Conservation (phyloP, 306 rosid species). For the Carpinus viminea region DNA sequence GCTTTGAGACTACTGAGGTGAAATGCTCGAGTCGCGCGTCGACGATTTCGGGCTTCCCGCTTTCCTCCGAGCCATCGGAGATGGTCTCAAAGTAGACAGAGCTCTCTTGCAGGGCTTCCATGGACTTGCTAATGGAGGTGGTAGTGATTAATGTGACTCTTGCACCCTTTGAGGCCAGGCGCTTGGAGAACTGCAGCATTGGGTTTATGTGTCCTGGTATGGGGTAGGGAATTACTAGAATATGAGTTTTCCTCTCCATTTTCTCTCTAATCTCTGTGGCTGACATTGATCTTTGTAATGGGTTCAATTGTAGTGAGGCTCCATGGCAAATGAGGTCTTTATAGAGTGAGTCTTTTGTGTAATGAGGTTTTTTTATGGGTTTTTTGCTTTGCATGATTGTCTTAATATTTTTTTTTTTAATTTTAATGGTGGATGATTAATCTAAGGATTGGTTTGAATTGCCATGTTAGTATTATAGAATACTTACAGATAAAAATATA, state of each 20-base stretch:
- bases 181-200: constrained; percentile 31
- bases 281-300: not conserved
- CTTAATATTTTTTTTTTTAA: too few relatives aligned
- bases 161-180: constrained; percentile 23
- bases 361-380: too few relatives aligned
- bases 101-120: not conserved
- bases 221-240: constrained; percentile 24
- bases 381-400: too few relatives aligned
- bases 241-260: constrained; percentile 1
- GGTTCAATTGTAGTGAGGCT: too few relatives aligned
- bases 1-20: not conserved
- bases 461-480: too few relatives aligned
- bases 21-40: not conserved
- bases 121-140: not conserved
- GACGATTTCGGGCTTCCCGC: not conserved
- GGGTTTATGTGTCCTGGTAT: constrained; percentile 39
- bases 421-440: too few relatives aligned
- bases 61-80: constrained; percentile 24
- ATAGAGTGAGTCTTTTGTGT: too few relatives aligned
- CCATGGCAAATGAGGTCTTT: too few relatives aligned
- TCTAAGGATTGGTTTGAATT: too few relatives aligned
- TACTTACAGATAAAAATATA: too few relatives aligned
- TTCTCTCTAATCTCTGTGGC: not conserved
- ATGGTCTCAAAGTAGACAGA: constrained; percentile 13
- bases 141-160: constrained; percentile 26